Evolutionary conservation across 2,329 filamentous ascomycete species (phyloP), one percentile per base, ranked within the genome.

Genomic region (Ceratocystiopsis sp.): DNA sequence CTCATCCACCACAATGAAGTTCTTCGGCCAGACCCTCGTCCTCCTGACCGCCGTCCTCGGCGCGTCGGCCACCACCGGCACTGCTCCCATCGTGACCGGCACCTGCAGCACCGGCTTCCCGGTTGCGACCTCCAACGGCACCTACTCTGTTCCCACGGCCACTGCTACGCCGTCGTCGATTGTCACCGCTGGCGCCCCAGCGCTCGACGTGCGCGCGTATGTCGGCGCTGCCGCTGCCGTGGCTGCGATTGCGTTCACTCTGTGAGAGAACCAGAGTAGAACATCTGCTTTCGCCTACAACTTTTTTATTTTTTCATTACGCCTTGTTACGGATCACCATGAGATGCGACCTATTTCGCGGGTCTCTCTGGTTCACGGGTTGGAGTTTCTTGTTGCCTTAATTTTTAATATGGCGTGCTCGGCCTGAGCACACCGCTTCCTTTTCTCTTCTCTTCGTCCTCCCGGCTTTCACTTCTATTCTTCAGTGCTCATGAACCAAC

Each of bases 191-290:
- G 49, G 47, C 15, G 47, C 47, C 12, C 33, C 35, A 15, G 37
- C 39, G 12, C 33, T 48, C 4, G 47, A 45, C n/a, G 38, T 43
- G 37, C 45, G 46, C 33, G 41, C 43, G 6, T 38, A 45, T 11
- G 42, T 47, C 39, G 47, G 47, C 14, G 49, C 49, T 14, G 46
- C 35, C 21, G 49, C 47, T 5, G 49, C 46, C 18, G 49, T 50
- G 4, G 49, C 49, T 7, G 49, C 47, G 29, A 38, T 49, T 38
- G 49, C 48, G 25, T 47, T 50, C 39, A 38, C 46, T 17, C 46
- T 50, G 45, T 50, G 48, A 48, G 48, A 48, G 25, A 29, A 29
- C 25, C 25, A 29, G 25, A 10, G 25, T 29, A 29, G 25, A 29
- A 40, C 21, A 12, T 38, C 37, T 12, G 21, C 37, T 21, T 33